Evolutionary conservation across 208 protist species (phyloP), one percentile per base, ranked within the genome.

Genomic region (Angomonas ambiguus): DNA sequence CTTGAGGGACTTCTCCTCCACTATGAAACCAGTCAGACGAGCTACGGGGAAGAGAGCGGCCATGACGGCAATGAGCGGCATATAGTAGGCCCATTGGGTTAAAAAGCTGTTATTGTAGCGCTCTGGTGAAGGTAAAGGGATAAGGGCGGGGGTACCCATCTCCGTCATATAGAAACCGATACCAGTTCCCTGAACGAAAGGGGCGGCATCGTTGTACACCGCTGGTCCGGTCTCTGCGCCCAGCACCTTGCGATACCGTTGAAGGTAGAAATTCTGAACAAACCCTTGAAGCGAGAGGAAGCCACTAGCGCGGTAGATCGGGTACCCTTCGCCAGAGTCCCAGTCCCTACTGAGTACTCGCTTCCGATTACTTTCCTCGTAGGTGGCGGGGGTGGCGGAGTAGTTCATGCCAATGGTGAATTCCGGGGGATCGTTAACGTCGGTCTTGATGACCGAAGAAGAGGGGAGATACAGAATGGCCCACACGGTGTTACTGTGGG

Each of bases 341-440:
- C 45, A 71, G 58, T 77, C 68, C 58, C 70, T 74, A n/a, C 72
- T 71, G 65, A 84, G 82, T 51, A 81, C 57, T 51, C 61, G 75
- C 41, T 61, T 77, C 51, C 58, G 42, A 27, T 71, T 65, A 41
- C 48, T 67, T 34, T 80, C 65, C 11, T 65, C 51, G 67, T 70
- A 82, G 1, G 89, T 95, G 59, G 56, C 73, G 25, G 87, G 79
- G 1, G 87, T 93, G 33, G 87, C 85, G 22, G 83, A 89, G 71
- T 85, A 93, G 71, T 95, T 95, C 87, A 95, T 93, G 65, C 87
- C 80, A 67, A 95, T 89, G 32, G 85, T 90, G 77, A 88, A 92
- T 24, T 79, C 69, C 25, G 51, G 13, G 22, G 61, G 66, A 16
- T 41, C 69, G 8, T 35, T 33, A 11, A n/a, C 53, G 42, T 62